Conservation (phyloP, 2,329 filamentous ascomycete species). For the Hypoxylon sp. region DNA sequence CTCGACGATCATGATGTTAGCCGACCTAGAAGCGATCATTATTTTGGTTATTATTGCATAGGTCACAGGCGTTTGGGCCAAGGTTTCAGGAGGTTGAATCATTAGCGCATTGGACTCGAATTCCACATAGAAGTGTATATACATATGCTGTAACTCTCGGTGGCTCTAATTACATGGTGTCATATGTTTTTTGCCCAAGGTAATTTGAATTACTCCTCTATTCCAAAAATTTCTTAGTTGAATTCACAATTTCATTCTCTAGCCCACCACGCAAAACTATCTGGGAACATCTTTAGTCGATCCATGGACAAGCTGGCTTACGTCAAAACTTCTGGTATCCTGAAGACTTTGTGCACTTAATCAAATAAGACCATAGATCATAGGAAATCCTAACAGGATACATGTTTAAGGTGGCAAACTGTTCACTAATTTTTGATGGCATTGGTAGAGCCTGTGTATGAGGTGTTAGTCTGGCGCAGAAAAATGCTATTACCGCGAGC, state of each 20-base stretch:
- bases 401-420: neutral
- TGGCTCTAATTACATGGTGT: slow-evolving; percentile 9
- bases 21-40: slow-evolving; percentile 11
- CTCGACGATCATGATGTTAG: neutral
- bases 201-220: neutral
- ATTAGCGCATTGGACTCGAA: slow-evolving; percentile 17
- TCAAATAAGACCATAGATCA: neutral
- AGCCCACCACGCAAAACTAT: too few species aligned
- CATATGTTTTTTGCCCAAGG: neutral
- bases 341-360: neutral
- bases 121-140: slow-evolving; percentile 19
- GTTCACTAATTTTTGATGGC: neutral
- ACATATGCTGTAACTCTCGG: slow-evolving; percentile 14
- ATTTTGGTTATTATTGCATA: slow-evolving; percentile 37
- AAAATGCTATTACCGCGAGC: neutral
- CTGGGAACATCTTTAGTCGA: neutral
- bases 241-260: too few species aligned
- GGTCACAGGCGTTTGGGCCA: slow-evolving; percentile 36
- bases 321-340: neutral
- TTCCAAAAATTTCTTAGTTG: neutral
- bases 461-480: neutral
- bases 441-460: neutral
- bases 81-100: slow-evolving; percentile 12
- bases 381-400: neutral
- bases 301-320: neutral